Evolutionary conservation across 2,329 filamentous ascomycete genomes (phyloP).

Genomic region (Sclerotinia borealis): DNA sequence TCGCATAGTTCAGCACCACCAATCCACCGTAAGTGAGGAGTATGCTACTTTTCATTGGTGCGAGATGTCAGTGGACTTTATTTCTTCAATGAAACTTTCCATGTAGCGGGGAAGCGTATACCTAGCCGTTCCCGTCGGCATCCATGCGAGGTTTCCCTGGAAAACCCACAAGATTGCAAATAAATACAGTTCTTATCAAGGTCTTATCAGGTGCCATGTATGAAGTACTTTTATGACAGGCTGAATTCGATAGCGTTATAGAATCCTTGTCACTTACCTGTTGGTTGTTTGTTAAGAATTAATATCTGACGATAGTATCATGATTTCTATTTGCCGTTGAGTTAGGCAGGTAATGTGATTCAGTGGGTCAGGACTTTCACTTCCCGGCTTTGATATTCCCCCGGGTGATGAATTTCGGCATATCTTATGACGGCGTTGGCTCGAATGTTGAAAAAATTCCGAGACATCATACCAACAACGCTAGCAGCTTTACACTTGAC

Average conservation of each 20-base stretch:
- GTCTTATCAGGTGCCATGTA: no score
- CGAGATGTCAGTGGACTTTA: background rate
- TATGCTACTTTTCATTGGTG: background rate
- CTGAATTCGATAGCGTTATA: background rate
- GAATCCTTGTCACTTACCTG: background rate
- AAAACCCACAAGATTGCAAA: background rate
- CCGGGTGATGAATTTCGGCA: background rate
- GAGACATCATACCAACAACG: background rate
- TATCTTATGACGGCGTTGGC: background rate
- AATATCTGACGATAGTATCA: background rate
- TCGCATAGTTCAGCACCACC: background rate
- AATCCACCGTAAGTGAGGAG: background rate
- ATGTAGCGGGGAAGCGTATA: constrained; percentile 1
- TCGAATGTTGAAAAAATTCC: background rate
- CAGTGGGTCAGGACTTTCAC: background rate
- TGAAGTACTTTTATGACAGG: background rate
- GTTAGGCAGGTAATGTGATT: background rate
- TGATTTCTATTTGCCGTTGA: background rate
- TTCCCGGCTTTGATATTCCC: background rate
- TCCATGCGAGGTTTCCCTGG: background rate
- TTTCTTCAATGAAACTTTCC: background rate
- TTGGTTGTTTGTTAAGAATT: background rate
- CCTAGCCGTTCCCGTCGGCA: background rate
- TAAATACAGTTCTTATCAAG: background rate
- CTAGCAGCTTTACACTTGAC: background rate